Evolutionary conservation across 495 filamentous ascomycete species (phyloP), one percentile per base, ranked within the genome.

Genomic region (Friedmanniomyces simplex): DNA sequence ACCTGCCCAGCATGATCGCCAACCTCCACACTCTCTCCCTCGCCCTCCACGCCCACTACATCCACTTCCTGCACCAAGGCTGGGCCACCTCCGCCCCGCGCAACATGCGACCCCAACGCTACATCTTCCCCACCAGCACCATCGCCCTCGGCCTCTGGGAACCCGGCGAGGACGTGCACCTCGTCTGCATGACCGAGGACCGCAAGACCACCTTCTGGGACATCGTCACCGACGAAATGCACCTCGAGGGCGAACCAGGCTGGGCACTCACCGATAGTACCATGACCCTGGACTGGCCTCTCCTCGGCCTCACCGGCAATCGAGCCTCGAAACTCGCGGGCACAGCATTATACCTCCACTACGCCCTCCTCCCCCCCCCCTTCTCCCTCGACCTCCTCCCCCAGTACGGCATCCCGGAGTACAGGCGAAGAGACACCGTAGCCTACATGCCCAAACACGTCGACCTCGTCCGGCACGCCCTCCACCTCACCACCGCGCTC

Each of bases 101-200:
- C 28, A 32, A 32, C 28, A 43, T 43, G 39, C 13, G 14, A 6
- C 39, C 39, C 13, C 39, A 43, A 16, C 32, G 51, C 21, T 32
- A 30, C 32, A 3, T 54, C 16, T 41, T 54, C 51, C 20, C 51
- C 32, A 54, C 51, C 24, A 28, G 51, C 16, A 55, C 22, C 42
- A 22, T 30, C 18, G 53, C 53, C 22, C 11, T 16, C 18, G 53
- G 14, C 20, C 6, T 28, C 22, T 55, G 53, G 53, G 16, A 34
- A 21, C 43, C 24, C 2, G 53, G 30, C 13, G 53, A 55, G 4
- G 39, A 55, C 28, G 32, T 47, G 2, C 25, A 55, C 25, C 41
- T 55, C n/a, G 43, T 55, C 16, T 55, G 53, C 18, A 46, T 55
- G 8, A 55, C 36, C 37, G 41, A 55, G 8, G 53, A 48, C 25